Evolutionary conservation across 192 early-diverging fungal genomes (phyloP), one percentile per base, ranked within the genome.

Genomic region (Coemansia biformis): DNA sequence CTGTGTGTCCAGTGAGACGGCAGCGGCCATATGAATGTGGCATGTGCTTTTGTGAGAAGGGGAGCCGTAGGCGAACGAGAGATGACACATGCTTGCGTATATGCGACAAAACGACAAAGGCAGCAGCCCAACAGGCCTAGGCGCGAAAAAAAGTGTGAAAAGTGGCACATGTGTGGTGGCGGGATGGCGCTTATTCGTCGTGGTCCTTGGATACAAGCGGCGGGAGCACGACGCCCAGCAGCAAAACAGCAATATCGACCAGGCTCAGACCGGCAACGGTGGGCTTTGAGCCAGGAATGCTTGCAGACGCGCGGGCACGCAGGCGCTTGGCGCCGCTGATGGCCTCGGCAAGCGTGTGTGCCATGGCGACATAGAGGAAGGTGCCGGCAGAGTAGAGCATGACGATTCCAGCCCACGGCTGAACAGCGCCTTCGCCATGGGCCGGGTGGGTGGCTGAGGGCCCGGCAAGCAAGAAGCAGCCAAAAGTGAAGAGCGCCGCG

Each of bases 311-410:
- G 19, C 45, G 51, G 5, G 61, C 68, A 15, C 56, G 51, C 34
- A 66, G 39, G 3, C 8, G 4, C 37, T 57, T 66, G 5, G 70
- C 70, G 36, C 64, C 61, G 21, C 53, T 46, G 34, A 78, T 51
- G 33, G 86, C 78, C 64, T 89, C 86, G 0, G 84, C 79, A 49
- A 89, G 57, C 8, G 86, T 82, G 47, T 89, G 86, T n/a, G 84
- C 71, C 64, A 91, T 90, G 0, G 94, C 90, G 5, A 95, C 94
- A 55, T 98, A 98, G 19, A 95, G 63, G 57, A 98, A 90, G 0
- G 84, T 87, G 13, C 86, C 86, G 0, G 91, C 95, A 9, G 91
- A 93, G 52, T 94, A 98, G 31, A 98, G 54, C 15, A 98, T 80
- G 3, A 74, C 40, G 14, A 60, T 58, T 2, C 70, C 70, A 81